phyloP scores from a whole-genome alignment of 2,329 filamentous ascomycete species.

The Bipolaris oryzae region DNA sequence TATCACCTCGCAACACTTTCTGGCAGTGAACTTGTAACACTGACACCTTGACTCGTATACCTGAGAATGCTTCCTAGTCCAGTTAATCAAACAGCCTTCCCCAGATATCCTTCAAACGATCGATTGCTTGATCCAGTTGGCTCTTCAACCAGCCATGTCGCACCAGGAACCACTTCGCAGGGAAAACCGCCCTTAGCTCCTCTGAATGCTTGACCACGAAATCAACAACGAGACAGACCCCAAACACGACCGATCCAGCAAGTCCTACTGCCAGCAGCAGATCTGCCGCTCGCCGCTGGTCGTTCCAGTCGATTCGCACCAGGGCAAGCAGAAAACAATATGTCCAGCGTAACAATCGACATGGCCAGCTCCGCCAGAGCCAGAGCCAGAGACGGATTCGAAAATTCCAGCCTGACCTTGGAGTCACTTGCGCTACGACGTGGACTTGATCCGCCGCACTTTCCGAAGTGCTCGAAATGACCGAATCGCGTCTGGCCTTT shows the following conservation, averaged over 20 bases:
- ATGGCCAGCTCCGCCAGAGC: slow-evolving; percentile 30
- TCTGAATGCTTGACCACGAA: too few relatives aligned
- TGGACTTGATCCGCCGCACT: neutral
- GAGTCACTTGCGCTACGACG: neutral
- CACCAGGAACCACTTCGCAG: neutral
- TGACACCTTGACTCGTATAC: too few relatives aligned
- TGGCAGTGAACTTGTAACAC: too few relatives aligned
- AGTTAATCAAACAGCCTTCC: too few relatives aligned
- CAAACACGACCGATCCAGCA: slow-evolving; percentile 15
- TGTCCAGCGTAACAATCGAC: slow-evolving; percentile 22
- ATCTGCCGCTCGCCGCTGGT: slow-evolving; percentile 17
- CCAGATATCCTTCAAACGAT: too few relatives aligned
- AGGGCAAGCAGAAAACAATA: slow-evolving; percentile 17
- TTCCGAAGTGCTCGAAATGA: slow-evolving; percentile 17
- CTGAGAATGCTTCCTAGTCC: too few relatives aligned
- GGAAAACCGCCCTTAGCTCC: too few relatives aligned
- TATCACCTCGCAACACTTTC: too few relatives aligned
- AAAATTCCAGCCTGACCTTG: neutral
- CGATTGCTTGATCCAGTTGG: too few relatives aligned
- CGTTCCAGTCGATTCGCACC: slow-evolving; percentile 12
- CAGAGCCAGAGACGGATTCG: neutral
- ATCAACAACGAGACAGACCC: slow-evolving; percentile 19
- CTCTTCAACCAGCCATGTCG: too few relatives aligned
- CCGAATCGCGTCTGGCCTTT: slow-evolving; percentile 18
- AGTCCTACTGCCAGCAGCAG: slow-evolving; percentile 21